These are phyloP conservation scores for Claviceps sorghi DNA, from an alignment of 2,329 filamentous ascomycete genomes.

Conservation along the genomic window DNA sequence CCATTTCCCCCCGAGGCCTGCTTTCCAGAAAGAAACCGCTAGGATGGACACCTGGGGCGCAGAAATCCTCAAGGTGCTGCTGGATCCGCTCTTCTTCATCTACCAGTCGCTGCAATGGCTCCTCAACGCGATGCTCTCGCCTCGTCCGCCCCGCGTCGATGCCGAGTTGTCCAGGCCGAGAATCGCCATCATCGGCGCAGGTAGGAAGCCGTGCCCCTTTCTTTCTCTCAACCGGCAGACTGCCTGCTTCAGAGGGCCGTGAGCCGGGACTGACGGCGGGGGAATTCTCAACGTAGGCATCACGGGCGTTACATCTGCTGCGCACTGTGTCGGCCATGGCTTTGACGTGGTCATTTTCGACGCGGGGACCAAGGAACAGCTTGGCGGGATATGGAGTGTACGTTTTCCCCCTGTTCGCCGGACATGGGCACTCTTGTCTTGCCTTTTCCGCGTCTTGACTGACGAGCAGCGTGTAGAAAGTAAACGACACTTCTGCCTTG, in stretches of 20 bases:
- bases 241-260: not conserved
- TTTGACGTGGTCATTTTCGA: conserved; percentile 75
- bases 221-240: too few relatives aligned
- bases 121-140: conserved; percentile 50
- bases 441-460: not conserved
- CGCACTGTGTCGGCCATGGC: conserved; percentile 73
- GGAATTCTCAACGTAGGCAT: conserved; percentile 38
- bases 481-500: conserved; percentile 69
- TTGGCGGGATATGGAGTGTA: conserved; percentile 74
- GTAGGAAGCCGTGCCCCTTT: conserved; percentile 28
- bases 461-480: conserved; percentile 32
- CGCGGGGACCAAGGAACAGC: conserved; percentile 44
- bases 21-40: not conserved
- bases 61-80: conserved; percentile 24
- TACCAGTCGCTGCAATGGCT: conserved; percentile 54
- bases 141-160: conserved; percentile 48
- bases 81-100: conserved; percentile 44
- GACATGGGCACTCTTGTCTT: not conserved
- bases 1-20: too few relatives aligned
- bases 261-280: too few relatives aligned
- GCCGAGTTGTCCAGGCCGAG: conserved; percentile 44
- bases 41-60: conserved; percentile 18
- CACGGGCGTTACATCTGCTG: conserved; percentile 62
- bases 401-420: conserved; percentile 13
- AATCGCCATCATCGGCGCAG: conserved; percentile 55